A percentile compares a stretch with the other conserved stretches of the same genome.
Evolutionary conservation across 2,329 filamentous ascomycete genomes (phyloP).

Genomic region (Colletotrichum lentis): DNA sequence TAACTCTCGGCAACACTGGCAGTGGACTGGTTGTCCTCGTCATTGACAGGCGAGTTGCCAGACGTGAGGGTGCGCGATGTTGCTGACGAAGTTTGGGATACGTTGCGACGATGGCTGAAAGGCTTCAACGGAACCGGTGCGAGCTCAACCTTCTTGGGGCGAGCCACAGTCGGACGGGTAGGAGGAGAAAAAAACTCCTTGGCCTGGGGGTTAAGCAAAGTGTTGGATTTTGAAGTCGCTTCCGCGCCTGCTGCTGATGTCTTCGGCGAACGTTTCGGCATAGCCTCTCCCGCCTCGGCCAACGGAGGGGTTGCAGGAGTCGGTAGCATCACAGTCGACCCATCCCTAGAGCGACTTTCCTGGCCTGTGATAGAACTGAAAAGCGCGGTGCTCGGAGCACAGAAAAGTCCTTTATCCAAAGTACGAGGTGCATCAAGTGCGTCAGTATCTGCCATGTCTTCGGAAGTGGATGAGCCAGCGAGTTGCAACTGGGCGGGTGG

Average conservation of each 20-base stretch:
- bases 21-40: background rate
- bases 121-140: constrained; percentile 27
- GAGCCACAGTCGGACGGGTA: background rate
- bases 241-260: background rate
- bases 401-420: background rate
- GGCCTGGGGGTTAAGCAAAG: constrained; percentile 18
- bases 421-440: background rate
- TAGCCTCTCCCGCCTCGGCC: background rate
- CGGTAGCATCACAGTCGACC: constrained; percentile 6
- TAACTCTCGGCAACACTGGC: background rate
- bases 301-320: constrained; percentile 20
- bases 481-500: constrained; percentile 17
- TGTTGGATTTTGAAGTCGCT: background rate
- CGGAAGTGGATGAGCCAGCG: background rate
- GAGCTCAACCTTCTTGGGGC: constrained; percentile 7
- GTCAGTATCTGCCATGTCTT: background rate
- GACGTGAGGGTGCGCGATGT: constrained; percentile 26
- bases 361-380: constrained; percentile 19
- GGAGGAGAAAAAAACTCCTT: constrained; percentile 23
- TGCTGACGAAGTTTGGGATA: constrained; percentile 15
- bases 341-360: constrained; percentile 12
- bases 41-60: constrained; percentile 13
- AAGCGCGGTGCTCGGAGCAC: constrained; percentile 7
- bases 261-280: background rate
- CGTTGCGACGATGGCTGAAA: constrained; percentile 2